phyloP scores from a whole-genome alignment of 805 yeast genomes.

The Suhomyces sp. region DNA sequence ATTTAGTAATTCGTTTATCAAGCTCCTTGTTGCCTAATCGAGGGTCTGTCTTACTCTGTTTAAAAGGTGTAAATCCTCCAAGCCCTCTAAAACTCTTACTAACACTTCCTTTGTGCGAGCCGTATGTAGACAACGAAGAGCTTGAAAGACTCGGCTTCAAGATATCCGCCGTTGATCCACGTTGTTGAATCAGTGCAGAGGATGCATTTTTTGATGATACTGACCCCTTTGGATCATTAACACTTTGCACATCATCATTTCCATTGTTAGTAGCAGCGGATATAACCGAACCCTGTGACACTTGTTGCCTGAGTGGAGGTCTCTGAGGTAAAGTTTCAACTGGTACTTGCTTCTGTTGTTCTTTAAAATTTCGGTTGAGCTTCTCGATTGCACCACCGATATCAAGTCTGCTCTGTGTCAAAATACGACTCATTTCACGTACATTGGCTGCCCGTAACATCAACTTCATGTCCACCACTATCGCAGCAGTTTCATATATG shows the following conservation, averaged over 20 bases:
- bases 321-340: neutral
- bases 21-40: constrained; percentile 25
- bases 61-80: constrained; percentile 31
- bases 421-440: constrained; percentile 46
- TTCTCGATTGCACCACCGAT: constrained; percentile 25
- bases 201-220: constrained; percentile 1
- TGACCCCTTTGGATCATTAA: constrained; percentile 4
- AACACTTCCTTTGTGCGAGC: neutral
- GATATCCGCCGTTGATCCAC: constrained; percentile 1
- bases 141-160: constrained; percentile 11
- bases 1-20: constrained; percentile 33
- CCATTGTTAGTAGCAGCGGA: neutral
- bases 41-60: constrained; percentile 21
- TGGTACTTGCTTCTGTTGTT: neutral
- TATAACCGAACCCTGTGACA: neutral
- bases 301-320: neutral
- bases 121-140: constrained; percentile 7
- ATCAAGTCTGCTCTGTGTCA: constrained; percentile 31
- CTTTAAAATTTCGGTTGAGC: constrained; percentile 16
- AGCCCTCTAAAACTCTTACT: constrained; percentile 23
- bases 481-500: constrained; percentile 59
- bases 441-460: constrained; percentile 58
- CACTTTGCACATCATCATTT: neutral
- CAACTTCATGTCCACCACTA: constrained; percentile 63
- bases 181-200: neutral